A percentile compares a stretch with the other conserved stretches of the same genome.
These are phyloP conservation scores for Mycena indigotica DNA, from an alignment of 768 basidiomycete genomes.

Conservation along the genomic window DNA sequence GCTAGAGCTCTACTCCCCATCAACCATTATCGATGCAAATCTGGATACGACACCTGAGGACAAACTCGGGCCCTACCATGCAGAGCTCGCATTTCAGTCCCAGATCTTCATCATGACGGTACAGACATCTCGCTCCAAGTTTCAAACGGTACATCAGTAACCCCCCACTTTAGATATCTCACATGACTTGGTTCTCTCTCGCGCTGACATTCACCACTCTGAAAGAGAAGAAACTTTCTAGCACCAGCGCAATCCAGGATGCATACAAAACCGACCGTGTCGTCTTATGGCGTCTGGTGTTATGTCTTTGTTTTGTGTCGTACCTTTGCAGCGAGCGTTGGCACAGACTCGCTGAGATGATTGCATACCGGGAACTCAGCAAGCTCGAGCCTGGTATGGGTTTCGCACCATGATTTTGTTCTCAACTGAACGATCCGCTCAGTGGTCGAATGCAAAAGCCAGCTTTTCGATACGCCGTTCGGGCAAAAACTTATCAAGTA, in stretches of 20 bases:
- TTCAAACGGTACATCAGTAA: too few relatives aligned
- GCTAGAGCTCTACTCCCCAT: background rate
- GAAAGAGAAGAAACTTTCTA: constrained; percentile 4
- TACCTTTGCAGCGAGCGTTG: constrained; percentile 11
- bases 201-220: constrained; percentile 13
- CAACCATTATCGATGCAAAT: background rate
- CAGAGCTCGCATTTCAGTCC: constrained; percentile 12
- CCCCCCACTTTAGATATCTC: constrained; percentile 13
- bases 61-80: background rate
- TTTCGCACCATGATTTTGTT: background rate
- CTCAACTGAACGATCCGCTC: background rate
- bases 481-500: constrained; percentile 4
- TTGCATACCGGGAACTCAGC: constrained; percentile 14
- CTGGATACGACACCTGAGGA: too few relatives aligned
- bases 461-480: constrained; percentile 14
- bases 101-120: constrained; percentile 6
- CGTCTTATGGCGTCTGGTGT: constrained; percentile 19
- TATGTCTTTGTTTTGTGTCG: constrained; percentile 2
- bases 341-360: constrained; percentile 5
- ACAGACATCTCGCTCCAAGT: too few relatives aligned
- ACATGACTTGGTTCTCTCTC: constrained; percentile 15
- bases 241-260: constrained; percentile 16
- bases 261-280: constrained; percentile 14
- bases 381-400: constrained; percentile 11
- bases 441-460: constrained; percentile 12